Evolutionary conservation across 768 basidiomycete species (phyloP).

Genomic region (Xerocomus potaroensis): DNA sequence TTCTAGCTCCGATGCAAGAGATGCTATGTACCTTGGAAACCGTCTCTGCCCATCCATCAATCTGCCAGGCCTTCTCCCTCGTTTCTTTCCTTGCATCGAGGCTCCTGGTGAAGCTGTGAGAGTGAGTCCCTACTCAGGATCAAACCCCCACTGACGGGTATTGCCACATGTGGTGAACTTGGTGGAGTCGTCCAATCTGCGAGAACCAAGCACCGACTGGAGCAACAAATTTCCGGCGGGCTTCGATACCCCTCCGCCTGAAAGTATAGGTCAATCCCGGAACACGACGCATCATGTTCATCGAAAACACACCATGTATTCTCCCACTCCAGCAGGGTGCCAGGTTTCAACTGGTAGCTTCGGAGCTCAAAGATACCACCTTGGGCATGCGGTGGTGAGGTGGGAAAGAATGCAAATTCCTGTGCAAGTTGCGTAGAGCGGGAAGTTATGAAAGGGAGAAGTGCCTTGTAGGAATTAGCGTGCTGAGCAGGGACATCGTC

Average conservation of each 20-base stretch:
- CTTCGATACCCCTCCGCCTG: slow-evolving; percentile 93
- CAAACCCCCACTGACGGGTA: slow-evolving; percentile 61
- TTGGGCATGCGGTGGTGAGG: slow-evolving; percentile 77
- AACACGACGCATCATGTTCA: neutral
- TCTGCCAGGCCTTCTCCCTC: slow-evolving; percentile 88
- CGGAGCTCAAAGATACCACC: slow-evolving; percentile 95
- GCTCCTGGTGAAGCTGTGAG: slow-evolving; percentile 39
- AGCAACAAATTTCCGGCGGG: slow-evolving; percentile 78
- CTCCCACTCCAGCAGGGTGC: slow-evolving; percentile 94
- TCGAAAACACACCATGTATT: slow-evolving; percentile 63
- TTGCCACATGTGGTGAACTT: slow-evolving; percentile 98
- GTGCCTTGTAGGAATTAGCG: slow-evolving; percentile 57
- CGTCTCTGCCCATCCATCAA: slow-evolving; percentile 94
- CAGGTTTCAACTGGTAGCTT: slow-evolving; percentile 83
- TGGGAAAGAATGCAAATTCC: slow-evolving; percentile 95
- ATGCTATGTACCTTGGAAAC: slow-evolving; percentile 67
- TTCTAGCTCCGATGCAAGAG: slow-evolving; percentile 12
- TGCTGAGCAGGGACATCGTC: slow-evolving; percentile 41
- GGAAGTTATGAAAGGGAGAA: slow-evolving; percentile 73
- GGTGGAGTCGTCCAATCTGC: slow-evolving; percentile 76
- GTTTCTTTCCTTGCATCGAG: slow-evolving; percentile 78
- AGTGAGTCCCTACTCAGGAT: slow-evolving; percentile 6
- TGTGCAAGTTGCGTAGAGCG: slow-evolving; percentile 79
- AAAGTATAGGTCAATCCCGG: slow-evolving; percentile 6
- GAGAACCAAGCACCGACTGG: slow-evolving; percentile 94